phyloP scores from a whole-genome alignment of 2,329 filamentous ascomycete species.

The Paracamarosporium sp. region DNA sequence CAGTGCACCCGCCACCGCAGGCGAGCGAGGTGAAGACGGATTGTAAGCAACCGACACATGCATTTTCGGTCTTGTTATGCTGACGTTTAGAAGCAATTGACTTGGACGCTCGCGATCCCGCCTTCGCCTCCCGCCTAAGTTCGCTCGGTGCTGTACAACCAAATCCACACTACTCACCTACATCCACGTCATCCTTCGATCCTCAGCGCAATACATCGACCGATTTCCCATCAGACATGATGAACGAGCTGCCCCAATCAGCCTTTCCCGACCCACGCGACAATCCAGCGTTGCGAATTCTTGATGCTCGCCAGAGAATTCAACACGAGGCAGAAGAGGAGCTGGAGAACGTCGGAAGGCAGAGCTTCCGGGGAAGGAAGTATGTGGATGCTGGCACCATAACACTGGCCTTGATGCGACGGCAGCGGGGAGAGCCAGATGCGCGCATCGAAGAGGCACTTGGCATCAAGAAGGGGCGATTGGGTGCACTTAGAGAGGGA shows the following conservation, averaged over 20 bases:
- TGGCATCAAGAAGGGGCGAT: conserved; percentile 40
- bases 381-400: conserved; percentile 55
- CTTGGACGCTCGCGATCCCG: conserved; percentile 66
- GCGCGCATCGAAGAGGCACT: conserved; percentile 39
- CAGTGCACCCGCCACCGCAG: conserved; percentile 48
- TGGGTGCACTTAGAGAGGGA: conserved; percentile 33
- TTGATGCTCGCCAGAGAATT: conserved; percentile 60
- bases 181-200: conserved; percentile 57
- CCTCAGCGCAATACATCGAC: conserved; percentile 36
- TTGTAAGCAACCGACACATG: conserved; percentile 32
- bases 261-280: conserved; percentile 41
- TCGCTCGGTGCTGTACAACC: conserved; percentile 65
- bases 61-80: neutral
- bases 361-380: conserved; percentile 49
- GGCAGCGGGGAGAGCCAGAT: conserved; percentile 34
- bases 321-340: conserved; percentile 62
- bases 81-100: conserved; percentile 57
- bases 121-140: conserved; percentile 82
- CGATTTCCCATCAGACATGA: conserved; percentile 37
- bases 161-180: conserved; percentile 62
- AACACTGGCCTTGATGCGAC: conserved; percentile 43
- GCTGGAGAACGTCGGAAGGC: conserved; percentile 52
- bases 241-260: conserved; percentile 35
- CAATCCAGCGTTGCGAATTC: conserved; percentile 63
- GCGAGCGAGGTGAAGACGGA: conserved; percentile 48